Base-by-base conservation (phyloP, 2,329 filamentous ascomycete genomes). In the Colletotrichum sansevieriae region DNA sequence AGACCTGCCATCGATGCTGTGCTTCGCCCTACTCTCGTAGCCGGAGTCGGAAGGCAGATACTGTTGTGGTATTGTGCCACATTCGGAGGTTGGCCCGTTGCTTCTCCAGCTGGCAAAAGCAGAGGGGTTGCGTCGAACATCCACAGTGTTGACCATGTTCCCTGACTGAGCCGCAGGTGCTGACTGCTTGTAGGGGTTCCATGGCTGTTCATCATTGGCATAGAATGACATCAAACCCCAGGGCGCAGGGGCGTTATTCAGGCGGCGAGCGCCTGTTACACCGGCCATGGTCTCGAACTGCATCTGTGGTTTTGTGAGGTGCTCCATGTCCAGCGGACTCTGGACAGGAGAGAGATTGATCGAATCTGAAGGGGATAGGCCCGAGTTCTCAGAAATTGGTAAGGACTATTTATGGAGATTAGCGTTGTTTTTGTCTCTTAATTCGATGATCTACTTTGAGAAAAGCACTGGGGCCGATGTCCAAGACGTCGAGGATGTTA, bases 1-100 rank as follows among this genome's bases (percentile, higher is more conserved):
- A 1, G 85, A 86, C 15, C 75, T 76, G 47, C 81, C 83, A 8
- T 79, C 79, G 58, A 82, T 77, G 70, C 84, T 85, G 29, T 76
- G 81, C 25, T 80, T 80, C 5, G 79, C 71, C 63, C 78, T 79
- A 58, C 82, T 81, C 9, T 78, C 83, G 70, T 86, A 87, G 22
- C 83, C 83, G 11, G 84, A 86, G 71, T 86, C 84, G 2, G 79
- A 80, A 15, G 77, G 75, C 15, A 75, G 57, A n/a, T 70, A 72
- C 18, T 71, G 71, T n/a, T 74, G 76, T 10, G 78, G 73, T 49
- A 76, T 59, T 4, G 79, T 83, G 54, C 78, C 78, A 68, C 78
- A 79, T 52, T 84, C 82, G 6, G 82, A 84, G 8, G 79, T 15
- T 15, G 29, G 74, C 37, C 78, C 72, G 11, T 46, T 52, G 22